Base-by-base conservation (phyloP, 495 filamentous ascomycete species). In the Aspergillus bridgeri region DNA sequence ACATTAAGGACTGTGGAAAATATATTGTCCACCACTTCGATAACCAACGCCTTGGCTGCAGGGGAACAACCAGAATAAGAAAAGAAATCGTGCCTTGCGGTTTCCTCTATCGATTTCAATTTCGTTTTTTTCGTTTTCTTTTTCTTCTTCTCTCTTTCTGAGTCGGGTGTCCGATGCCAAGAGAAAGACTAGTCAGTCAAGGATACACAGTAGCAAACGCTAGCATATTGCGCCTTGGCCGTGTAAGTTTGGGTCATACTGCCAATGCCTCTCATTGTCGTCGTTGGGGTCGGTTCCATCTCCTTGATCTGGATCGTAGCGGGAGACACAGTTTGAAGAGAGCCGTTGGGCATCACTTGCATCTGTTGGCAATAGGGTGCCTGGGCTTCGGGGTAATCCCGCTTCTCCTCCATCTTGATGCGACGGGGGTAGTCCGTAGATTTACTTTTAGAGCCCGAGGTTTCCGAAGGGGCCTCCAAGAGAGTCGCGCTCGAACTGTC, bases 331-430 rank as follows among this genome's bases (percentile, higher is more conserved):
- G 78, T 73, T 8, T 67, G 65, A 9, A 84, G 65, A 5, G 64
- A 58, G 4, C 79, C 77, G 57, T 83, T 68, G 18, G 77, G 64
- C 42, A 81, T 68, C 20, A 95, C 78, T 62, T 84, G 75, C 75
- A 89, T 87, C 63, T 91, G 85, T 48, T 89, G 82, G 70, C 91
- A 96, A 60, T 83, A 84, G 3, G 88, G 83, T 51, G 72, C 53
- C 47, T 51, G 63, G 47, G 61, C 72, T 20, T 66, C 72, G 55
- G 60, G 60, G 58, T 54, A 76, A 61, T 67, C 84, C 59, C 90
- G 82, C 42, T 85, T 85, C 69, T 96, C 92, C 65, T 90, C 84
- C 29, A 95, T 78, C 69, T 95, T 94, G 62, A 96, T 77, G 42
- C 87, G 79, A 38, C 83, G 83, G 1, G 90, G 89, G 65, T 89